Percentiles rank a stretch among this genome's conserved stretches.
phyloP scores from a whole-genome alignment of 129 eudicot species.

The Centaurea solstitialis region DNA sequence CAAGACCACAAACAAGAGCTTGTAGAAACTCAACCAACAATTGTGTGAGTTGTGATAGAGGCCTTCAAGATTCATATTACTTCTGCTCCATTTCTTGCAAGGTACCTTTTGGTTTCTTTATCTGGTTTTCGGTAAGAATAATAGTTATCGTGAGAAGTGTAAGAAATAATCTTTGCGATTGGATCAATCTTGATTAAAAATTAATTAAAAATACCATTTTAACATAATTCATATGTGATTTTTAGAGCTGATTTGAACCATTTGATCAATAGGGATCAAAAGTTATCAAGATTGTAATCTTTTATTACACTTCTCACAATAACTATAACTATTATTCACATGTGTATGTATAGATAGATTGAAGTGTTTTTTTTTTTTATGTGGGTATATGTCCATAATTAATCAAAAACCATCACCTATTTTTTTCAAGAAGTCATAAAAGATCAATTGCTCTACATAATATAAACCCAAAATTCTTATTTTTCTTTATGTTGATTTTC shows the following conservation, averaged over 20 bases:
- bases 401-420: not conserved
- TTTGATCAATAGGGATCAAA: no score
- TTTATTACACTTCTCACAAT: no score
- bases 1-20: conserved; percentile 53
- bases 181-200: no score
- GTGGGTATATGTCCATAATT: not conserved
- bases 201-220: no score
- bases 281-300: no score
- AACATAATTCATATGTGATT: no score
- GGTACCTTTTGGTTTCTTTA: conserved; percentile 31
- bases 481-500: not conserved
- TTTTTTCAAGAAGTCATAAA: not conserved
- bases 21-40: conserved; percentile 41
- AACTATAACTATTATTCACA: not conserved
- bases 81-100: conserved; percentile 88
- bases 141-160: no score
- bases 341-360: no score
- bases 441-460: conserved; percentile 1
- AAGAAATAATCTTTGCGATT: no score
- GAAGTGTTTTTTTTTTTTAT: no score
- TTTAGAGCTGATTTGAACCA: no score
- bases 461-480: conserved; percentile 1
- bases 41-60: conserved; percentile 70
- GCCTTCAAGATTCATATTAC: conserved; percentile 57
- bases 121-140: no score